phyloP scores from a whole-genome alignment of 176 grass and related monocot species.

The Rhynchospora breviuscula region DNA sequence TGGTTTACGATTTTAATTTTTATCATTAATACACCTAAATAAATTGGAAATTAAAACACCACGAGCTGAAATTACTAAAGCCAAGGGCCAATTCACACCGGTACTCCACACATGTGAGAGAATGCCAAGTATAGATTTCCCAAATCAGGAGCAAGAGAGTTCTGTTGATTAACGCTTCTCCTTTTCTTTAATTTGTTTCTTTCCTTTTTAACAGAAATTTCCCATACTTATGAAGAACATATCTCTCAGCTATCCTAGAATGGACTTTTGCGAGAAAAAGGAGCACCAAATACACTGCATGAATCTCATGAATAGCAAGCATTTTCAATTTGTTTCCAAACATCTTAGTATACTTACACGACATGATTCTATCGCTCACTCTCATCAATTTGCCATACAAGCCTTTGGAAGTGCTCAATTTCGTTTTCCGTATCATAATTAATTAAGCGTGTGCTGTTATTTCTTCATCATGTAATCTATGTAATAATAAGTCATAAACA shows the following conservation, averaged over 20 bases:
- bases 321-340: no score
- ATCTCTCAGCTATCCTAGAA: neutral
- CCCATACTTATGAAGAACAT: neutral
- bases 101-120: neutral
- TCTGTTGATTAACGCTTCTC: slow-evolving; percentile 16
- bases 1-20: neutral
- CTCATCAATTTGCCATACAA: no score
- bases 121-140: neutral
- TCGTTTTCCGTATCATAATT: no score
- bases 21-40: neutral
- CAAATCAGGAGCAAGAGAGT: neutral
- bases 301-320: neutral
- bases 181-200: slow-evolving; percentile 10
- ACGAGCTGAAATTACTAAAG: neutral
- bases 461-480: no score
- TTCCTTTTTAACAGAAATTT: slow-evolving; percentile 1
- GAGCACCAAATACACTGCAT: neutral
- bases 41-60: neutral
- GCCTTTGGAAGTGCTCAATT: no score
- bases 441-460: no score
- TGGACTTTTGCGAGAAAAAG: neutral
- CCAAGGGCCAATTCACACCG: neutral
- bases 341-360: no score
- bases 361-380: no score
- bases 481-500: no score